Percentiles rank a stretch among this genome's conserved stretches.
These are phyloP conservation scores for Domatiomyces globalis DNA, from an alignment of 2,329 filamentous ascomycete genomes.

Conservation along the genomic window DNA sequence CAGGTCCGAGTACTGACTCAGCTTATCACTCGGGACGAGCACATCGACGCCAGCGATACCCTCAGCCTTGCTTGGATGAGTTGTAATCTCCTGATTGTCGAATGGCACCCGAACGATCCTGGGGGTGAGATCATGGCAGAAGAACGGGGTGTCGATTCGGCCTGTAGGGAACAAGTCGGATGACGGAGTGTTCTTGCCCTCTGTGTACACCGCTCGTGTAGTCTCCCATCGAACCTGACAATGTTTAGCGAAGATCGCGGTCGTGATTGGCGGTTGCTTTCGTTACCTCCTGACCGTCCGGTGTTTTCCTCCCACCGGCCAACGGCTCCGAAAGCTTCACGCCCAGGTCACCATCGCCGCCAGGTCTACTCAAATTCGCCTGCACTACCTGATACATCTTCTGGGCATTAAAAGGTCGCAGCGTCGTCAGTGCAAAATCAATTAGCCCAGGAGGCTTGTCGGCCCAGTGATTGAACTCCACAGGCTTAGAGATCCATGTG, in stretches of 20 bases:
- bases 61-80: conserved; percentile 14
- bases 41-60: conserved; percentile 15
- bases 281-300: conserved; percentile 13
- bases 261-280: background rate
- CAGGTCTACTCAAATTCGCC: background rate
- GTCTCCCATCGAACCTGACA: background rate
- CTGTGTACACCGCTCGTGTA: background rate
- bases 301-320: conserved; percentile 13
- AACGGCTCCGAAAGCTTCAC: conserved; percentile 11
- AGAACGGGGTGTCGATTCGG: conserved; percentile 16
- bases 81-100: conserved; percentile 7
- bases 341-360: conserved; percentile 10
- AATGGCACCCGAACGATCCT: conserved; percentile 20
- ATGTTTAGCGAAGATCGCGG: background rate
- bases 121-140: conserved; percentile 18
- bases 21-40: conserved; percentile 8
- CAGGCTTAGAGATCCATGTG: conserved; percentile 15
- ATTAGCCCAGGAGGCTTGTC: conserved; percentile 16
- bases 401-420: conserved; percentile 8
- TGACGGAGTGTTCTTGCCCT: background rate
- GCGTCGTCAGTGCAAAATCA: conserved; percentile 17
- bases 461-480: conserved; percentile 16
- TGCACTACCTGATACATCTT: conserved; percentile 6
- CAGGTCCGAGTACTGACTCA: conserved; percentile 8
- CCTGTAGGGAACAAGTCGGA: conserved; percentile 4